A percentile compares a stretch with the other conserved stretches of the same genome.
These are phyloP conservation scores for Moricandia moricandioides DNA, from an alignment of 345 rosid genomes.

Conservation along the genomic window DNA sequence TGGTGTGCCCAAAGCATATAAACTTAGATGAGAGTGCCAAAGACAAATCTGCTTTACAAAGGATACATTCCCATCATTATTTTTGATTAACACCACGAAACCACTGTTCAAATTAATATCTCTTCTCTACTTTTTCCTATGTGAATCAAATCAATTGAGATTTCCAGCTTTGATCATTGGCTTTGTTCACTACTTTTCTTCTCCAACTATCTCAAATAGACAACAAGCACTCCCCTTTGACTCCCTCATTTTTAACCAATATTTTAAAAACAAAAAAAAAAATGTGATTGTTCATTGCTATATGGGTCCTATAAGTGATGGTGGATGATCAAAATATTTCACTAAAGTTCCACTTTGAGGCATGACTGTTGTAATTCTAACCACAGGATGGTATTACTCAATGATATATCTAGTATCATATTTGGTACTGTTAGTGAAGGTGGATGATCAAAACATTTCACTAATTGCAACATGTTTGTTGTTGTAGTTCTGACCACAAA, in stretches of 20 bases:
- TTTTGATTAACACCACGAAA: constrained; percentile 23
- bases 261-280: not conserved
- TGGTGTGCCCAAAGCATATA: constrained; percentile 32
- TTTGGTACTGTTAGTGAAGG: no score
- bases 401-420: no score
- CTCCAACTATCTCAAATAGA: constrained; percentile 17
- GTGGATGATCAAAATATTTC: no score
- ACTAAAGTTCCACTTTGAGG: no score
- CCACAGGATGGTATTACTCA: not conserved
- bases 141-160: constrained; percentile 25
- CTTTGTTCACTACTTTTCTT: constrained; percentile 12
- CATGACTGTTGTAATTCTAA: not conserved
- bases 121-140: not conserved
- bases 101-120: not conserved
- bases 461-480: no score
- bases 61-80: constrained; percentile 30
- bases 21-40: constrained; percentile 33
- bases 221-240: constrained; percentile 21
- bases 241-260: not conserved
- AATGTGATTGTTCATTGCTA: not conserved
- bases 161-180: constrained; percentile 23
- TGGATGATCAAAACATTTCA: no score
- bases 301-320: not conserved
- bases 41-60: constrained; percentile 35
- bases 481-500: no score